These are phyloP conservation scores for Penicillium aurantiogriseum DNA, from an alignment of 2,329 filamentous ascomycete species.

Conservation along the genomic window DNA sequence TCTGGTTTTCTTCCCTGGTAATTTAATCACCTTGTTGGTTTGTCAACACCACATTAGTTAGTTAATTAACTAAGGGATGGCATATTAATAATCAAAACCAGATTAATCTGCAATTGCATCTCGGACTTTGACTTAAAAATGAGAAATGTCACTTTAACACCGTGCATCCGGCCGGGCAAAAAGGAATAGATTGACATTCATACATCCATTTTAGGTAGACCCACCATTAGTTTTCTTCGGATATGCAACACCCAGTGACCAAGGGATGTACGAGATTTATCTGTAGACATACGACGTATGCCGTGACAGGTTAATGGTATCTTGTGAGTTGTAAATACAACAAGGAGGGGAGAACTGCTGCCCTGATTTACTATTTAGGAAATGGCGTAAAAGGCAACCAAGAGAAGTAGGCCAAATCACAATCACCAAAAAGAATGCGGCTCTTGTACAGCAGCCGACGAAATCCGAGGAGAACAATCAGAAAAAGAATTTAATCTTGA, in stretches of 20 bases:
- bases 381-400: neutral
- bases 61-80: neutral
- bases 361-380: neutral
- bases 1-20: neutral
- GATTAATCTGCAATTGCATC: neutral
- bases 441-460: neutral
- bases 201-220: neutral
- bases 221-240: slow-evolving; percentile 1
- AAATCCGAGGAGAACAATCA: neutral
- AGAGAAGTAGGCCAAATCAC: neutral
- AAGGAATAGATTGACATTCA: neutral
- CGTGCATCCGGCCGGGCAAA: neutral
- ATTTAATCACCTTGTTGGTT: neutral
- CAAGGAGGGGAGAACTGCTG: neutral
- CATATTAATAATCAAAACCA: neutral
- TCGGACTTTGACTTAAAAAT: neutral
- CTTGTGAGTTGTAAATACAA: neutral
- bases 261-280: neutral
- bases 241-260: neutral
- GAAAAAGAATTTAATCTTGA: neutral
- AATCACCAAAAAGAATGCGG: slow-evolving; percentile 4
- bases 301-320: neutral
- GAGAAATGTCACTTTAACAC: slow-evolving; percentile 1
- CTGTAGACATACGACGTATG: neutral
- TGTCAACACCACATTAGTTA: neutral